Conservation (phyloP, 176 grass and related monocot species). For the Poa annua region DNA sequence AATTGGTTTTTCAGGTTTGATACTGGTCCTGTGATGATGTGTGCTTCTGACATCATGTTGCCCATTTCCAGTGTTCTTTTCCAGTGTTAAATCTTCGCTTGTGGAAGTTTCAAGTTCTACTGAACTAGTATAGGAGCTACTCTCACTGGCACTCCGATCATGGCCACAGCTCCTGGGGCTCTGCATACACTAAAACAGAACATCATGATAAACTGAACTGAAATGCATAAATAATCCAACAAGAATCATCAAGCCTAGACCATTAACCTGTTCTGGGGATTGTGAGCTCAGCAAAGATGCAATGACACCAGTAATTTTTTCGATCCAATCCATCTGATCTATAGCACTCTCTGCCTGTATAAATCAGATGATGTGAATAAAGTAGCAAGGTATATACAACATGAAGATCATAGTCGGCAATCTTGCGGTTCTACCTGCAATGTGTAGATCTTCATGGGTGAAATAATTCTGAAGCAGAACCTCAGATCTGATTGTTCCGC, state of each 20-base stretch:
- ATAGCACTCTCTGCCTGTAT: constrained; percentile 87
- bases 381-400: constrained; percentile 39
- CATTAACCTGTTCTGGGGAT: constrained; percentile 78
- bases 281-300: constrained; percentile 86
- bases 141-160: constrained; percentile 69
- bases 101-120: constrained; percentile 66
- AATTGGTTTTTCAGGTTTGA: constrained; percentile 93
- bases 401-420: constrained; percentile 32
- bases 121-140: constrained; percentile 86
- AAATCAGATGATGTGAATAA: constrained; percentile 44
- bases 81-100: constrained; percentile 62
- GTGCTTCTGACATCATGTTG: constrained; percentile 68
- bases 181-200: constrained; percentile 65
- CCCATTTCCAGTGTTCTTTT: constrained; percentile 66
- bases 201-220: constrained; percentile 34
- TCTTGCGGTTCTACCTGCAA: constrained; percentile 71
- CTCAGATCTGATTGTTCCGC: constrained; percentile 94
- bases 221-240: constrained; percentile 49
- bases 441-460: constrained; percentile 87
- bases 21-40: constrained; percentile 63
- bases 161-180: constrained; percentile 67
- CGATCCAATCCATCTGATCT: constrained; percentile 98
- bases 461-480: constrained; percentile 98
- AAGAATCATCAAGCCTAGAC: not conserved
- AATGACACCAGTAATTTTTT: constrained; percentile 99